Evolutionary conservation across 1,284 basidiomycete species (phyloP).

Genomic region (Rhodotorula mucilaginosa): DNA sequence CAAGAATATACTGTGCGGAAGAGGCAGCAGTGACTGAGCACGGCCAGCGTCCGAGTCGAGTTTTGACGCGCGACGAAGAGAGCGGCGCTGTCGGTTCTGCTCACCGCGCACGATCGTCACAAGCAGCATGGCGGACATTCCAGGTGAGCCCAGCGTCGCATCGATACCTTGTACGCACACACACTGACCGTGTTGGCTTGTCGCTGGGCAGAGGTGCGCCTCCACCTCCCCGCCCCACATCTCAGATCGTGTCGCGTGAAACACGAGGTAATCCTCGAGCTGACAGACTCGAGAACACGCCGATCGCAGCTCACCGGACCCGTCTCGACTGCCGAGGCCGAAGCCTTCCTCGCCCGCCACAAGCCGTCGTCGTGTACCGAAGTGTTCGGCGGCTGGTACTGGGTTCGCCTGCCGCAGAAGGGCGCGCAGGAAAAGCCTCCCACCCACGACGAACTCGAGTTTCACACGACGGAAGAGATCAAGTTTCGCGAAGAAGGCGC

Average conservation of each 20-base stretch:
- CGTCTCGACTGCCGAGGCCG: constrained; percentile 1
- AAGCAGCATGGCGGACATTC: too few species aligned
- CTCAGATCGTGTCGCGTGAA: background rate
- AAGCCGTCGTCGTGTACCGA: constrained; percentile 9
- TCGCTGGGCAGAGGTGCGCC: background rate
- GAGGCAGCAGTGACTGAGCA: too few species aligned
- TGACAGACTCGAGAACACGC: background rate
- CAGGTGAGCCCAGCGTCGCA: too few species aligned
- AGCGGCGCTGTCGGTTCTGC: too few species aligned
- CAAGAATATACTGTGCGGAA: too few species aligned
- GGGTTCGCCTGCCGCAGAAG: constrained; percentile 4
- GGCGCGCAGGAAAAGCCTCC: background rate
- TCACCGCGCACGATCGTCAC: too few species aligned
- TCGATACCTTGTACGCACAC: too few species aligned
- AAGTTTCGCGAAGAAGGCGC: constrained; percentile 9
- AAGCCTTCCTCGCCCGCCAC: constrained; percentile 12
- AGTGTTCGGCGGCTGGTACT: constrained; percentile 13
- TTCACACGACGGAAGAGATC: background rate
- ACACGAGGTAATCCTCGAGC: background rate
- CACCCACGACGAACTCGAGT: constrained; percentile 2
- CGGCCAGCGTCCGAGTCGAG: too few species aligned
- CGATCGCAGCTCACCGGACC: constrained; percentile 25
- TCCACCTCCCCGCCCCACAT: background rate
- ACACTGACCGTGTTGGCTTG: background rate
- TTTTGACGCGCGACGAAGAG: too few species aligned